Base-by-base conservation (phyloP, 1,284 basidiomycete species). In the Trichosporon faecale region DNA sequence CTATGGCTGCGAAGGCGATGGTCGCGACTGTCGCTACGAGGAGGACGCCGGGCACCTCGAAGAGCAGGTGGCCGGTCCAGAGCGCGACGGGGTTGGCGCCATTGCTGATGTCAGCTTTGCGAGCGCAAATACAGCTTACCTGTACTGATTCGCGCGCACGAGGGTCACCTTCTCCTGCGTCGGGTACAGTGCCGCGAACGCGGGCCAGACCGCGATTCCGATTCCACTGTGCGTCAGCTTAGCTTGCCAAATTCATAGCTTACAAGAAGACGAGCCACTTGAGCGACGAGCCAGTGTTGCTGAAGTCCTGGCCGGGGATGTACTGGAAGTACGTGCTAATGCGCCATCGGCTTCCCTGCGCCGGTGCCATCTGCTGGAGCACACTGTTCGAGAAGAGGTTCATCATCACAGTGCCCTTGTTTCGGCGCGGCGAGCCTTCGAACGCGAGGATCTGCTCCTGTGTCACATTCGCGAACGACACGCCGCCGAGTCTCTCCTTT, bases 21-120 rank as follows among this genome's bases (percentile, higher is more conserved):
- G 87, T 85, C 60, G 91, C 86, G 52, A 91, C 82, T 0, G 89
- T 89, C 0, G 90, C 85, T 18, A 87, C 79, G 37, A 90, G 78
- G 18, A 89, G 69, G 1, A 88, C 86, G 74, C 88, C 87, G 3
- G 91, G 86, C 0, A 88, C 85, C 77, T 93, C 92, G 79, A 91
- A 91, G 74, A 90, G 83, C 6, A 92, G 85, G 80, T 93, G 91
- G 0, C 91, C 91, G 1, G 92, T 84, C 91, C 91, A 93, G 25
- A 93, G 84, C 0, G 90, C 90, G 31, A 88, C 80, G 7, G 91
- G 91, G 68, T 88, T 87, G 31, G 92, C 84, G 0, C 91, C 91
- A 76, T 93, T 93, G 35, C 33, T 44, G 35, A 1, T 16, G 63
- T 35, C 5, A 57, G 29, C 23, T 31, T 23, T 31, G 46, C 6